phyloP scores from a whole-genome alignment of 257 asterid genomes.

The Jaltomata sinuosa region DNA sequence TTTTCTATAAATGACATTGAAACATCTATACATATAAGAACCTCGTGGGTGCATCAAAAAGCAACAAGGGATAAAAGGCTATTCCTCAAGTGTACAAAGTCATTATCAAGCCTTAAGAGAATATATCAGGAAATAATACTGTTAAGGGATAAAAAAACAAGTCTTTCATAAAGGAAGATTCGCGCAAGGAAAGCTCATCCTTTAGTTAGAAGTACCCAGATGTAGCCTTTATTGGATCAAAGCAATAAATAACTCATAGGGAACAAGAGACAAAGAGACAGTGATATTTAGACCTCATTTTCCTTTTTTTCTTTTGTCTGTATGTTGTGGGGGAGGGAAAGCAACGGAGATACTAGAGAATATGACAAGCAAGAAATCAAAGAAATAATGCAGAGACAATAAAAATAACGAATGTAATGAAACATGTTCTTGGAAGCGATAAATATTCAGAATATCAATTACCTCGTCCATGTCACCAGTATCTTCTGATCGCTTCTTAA shows the following conservation, averaged over 20 bases:
- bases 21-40: not conserved
- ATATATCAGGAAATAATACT: not conserved
- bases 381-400: not conserved
- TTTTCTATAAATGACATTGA: not conserved
- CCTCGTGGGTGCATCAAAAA: not conserved
- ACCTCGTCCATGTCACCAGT: constrained; percentile 59
- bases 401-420: not conserved
- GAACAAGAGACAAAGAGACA: not conserved
- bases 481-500: constrained; percentile 68
- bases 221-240: not conserved
- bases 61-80: not conserved
- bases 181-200: not conserved
- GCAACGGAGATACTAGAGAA: not conserved
- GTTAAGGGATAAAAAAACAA: not conserved
- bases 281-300: not conserved
- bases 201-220: not conserved
- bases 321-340: not conserved
- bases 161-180: not conserved
- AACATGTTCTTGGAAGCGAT: not conserved
- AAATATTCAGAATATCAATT: constrained; percentile 5
- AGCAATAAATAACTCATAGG: not conserved
- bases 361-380: not conserved
- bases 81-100: not conserved
- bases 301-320: not conserved
- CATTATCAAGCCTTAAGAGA: not conserved